These are phyloP conservation scores for Picea abies DNA, from an alignment of 83 land plant species.

Conservation along the genomic window DNA sequence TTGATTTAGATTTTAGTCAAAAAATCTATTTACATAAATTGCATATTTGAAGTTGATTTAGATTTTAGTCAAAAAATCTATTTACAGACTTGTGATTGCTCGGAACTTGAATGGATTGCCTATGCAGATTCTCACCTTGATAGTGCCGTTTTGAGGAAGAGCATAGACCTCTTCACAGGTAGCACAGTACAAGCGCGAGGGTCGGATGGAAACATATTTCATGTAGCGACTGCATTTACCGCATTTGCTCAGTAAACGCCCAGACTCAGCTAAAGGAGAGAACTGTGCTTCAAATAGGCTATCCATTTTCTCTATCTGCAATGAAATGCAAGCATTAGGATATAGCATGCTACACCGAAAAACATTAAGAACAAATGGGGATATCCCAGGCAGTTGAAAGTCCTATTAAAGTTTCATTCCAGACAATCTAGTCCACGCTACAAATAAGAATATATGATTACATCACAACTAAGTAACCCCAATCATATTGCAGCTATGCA, in stretches of 20 bases:
- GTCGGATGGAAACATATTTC: conserved; percentile 89
- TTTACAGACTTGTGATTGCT: background rate
- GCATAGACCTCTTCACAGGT: conserved; percentile 95
- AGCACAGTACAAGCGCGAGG: conserved; percentile 81
- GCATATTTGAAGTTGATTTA: too few species aligned
- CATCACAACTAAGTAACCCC: background rate
- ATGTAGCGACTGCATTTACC: conserved; percentile 94
- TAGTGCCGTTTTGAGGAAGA: conserved; percentile 87
- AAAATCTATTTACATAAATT: background rate
- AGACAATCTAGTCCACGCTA: background rate
- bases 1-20: too few species aligned
- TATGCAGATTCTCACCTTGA: conserved; percentile 60
- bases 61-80: background rate
- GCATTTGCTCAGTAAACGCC: conserved; percentile 89
- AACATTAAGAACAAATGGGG: background rate
- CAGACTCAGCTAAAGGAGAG: conserved; percentile 92
- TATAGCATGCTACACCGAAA: too few species aligned
- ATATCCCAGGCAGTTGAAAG: background rate
- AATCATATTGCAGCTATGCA: background rate
- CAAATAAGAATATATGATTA: background rate
- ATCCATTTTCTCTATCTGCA: conserved; percentile 95
- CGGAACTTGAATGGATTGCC: conserved; percentile 7
- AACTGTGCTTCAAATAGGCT: conserved; percentile 96
- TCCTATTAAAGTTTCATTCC: conserved; percentile 6
- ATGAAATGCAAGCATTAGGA: too few species aligned